phyloP scores from a whole-genome alignment of 495 filamentous ascomycete genomes.

The Pyrenula aspistea region DNA sequence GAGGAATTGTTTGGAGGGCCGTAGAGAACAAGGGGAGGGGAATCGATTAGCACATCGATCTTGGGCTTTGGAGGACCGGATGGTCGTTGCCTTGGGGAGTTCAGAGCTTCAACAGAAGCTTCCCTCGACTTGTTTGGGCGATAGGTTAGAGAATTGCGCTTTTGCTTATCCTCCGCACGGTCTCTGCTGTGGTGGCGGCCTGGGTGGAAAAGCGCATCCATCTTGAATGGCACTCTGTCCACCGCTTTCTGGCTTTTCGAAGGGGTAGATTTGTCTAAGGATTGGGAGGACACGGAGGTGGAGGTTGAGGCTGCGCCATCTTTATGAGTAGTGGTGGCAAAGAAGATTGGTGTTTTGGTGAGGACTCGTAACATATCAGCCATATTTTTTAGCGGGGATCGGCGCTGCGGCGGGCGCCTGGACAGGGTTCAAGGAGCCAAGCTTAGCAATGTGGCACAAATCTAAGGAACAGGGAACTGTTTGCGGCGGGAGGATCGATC shows the following conservation, averaged over 20 bases:
- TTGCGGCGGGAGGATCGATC: no score
- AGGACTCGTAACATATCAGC: not conserved
- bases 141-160: conserved; percentile 1
- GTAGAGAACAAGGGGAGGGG: conserved; percentile 78
- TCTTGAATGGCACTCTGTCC: conserved; percentile 25
- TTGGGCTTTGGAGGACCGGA: conserved; percentile 30
- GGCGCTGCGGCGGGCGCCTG: no score
- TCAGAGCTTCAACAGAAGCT: conserved; percentile 5
- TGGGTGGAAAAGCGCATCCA: conserved; percentile 35
- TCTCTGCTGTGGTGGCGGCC: conserved; percentile 30
- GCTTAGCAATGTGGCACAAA: no score
- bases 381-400: no score
- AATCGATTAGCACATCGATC: conserved; percentile 72
- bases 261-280: not conserved
- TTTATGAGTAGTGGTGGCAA: not conserved
- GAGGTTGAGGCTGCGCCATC: not conserved
- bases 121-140: conserved; percentile 7
- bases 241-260: not conserved
- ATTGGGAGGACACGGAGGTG: not conserved
- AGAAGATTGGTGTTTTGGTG: not conserved
- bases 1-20: conserved; percentile 62
- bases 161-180: conserved; percentile 4
- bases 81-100: conserved; percentile 1
- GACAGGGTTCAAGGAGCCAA: no score
- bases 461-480: no score